A percentile compares a stretch with the other conserved stretches of the same genome.
Evolutionary conservation across 768 basidiomycete species (phyloP).

Genomic region (Agrocybe pediades): DNA sequence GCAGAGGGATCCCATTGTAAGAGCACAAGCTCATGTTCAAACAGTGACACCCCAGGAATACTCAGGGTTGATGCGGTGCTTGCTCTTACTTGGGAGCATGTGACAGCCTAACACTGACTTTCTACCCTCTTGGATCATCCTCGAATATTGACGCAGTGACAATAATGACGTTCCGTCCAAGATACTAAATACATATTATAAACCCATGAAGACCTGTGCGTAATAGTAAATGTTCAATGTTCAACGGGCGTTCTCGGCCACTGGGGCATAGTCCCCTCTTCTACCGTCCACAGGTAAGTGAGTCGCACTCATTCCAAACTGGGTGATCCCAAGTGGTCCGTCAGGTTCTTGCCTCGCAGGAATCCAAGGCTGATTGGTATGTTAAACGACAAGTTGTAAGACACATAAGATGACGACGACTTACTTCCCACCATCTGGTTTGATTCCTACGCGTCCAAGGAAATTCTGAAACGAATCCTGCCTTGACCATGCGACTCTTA

Average conservation of each 20-base stretch:
- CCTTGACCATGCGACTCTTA: constrained; percentile 79
- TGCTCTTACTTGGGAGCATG: constrained; percentile 1
- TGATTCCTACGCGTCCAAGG: constrained; percentile 55
- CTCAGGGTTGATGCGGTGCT: too few species aligned
- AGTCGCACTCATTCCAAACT: constrained; percentile 48
- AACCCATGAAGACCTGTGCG: background rate
- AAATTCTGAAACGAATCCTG: constrained; percentile 63
- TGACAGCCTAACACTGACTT: constrained; percentile 3
- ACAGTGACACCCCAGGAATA: too few species aligned
- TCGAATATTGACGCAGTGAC: constrained; percentile 2
- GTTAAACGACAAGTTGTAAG: background rate
- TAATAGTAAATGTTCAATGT: constrained; percentile 12
- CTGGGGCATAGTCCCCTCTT: constrained; percentile 47
- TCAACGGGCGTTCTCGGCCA: constrained; percentile 31
- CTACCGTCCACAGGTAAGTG: constrained; percentile 21
- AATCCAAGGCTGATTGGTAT: constrained; percentile 43
- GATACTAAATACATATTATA: background rate
- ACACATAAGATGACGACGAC: constrained; percentile 21
- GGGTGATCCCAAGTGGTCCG: constrained; percentile 34
- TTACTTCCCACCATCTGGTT: constrained; percentile 84
- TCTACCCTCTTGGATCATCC: too few species aligned
- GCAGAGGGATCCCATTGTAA: constrained; percentile 57
- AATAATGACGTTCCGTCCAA: background rate
- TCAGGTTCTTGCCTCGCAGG: constrained; percentile 55
- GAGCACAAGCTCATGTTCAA: background rate